phyloP scores from a whole-genome alignment of 768 basidiomycete species.

The Lactarius akahatsu region DNA sequence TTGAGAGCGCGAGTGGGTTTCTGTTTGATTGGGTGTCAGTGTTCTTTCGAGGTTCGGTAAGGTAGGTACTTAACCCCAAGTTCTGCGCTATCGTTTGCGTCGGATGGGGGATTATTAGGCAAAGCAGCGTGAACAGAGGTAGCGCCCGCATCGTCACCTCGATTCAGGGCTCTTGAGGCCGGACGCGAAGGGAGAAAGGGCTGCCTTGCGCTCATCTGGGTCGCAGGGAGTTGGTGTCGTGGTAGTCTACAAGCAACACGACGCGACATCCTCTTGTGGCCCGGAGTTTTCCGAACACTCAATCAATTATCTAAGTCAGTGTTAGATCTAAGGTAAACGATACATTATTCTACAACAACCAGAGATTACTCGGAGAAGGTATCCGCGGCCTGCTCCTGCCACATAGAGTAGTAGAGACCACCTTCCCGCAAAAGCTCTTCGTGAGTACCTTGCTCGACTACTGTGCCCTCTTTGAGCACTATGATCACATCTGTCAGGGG shows the following conservation, averaged over 20 bases:
- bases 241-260: background rate
- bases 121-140: background rate
- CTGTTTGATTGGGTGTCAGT: background rate
- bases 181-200: slow-evolving; percentile 25
- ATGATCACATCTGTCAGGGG: slow-evolving; percentile 75
- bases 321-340: background rate
- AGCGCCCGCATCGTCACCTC: slow-evolving; percentile 1
- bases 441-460: slow-evolving; percentile 93
- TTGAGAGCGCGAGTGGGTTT: slow-evolving; percentile 16
- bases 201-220: slow-evolving; percentile 24
- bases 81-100: background rate
- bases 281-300: background rate
- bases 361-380: slow-evolving; percentile 18
- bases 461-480: slow-evolving; percentile 85
- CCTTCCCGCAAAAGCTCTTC: slow-evolving; percentile 71
- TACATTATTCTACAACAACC: slow-evolving; percentile 20
- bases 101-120: background rate
- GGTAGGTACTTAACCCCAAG: background rate
- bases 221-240: too few species aligned
- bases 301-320: background rate
- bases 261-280: background rate
- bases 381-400: slow-evolving; percentile 65
- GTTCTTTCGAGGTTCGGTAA: background rate
- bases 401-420: slow-evolving; percentile 79
- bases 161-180: slow-evolving; percentile 13